These are phyloP conservation scores for Abelmoschus esculentus DNA, from an alignment of 345 rosid species.

Conservation along the genomic window DNA sequence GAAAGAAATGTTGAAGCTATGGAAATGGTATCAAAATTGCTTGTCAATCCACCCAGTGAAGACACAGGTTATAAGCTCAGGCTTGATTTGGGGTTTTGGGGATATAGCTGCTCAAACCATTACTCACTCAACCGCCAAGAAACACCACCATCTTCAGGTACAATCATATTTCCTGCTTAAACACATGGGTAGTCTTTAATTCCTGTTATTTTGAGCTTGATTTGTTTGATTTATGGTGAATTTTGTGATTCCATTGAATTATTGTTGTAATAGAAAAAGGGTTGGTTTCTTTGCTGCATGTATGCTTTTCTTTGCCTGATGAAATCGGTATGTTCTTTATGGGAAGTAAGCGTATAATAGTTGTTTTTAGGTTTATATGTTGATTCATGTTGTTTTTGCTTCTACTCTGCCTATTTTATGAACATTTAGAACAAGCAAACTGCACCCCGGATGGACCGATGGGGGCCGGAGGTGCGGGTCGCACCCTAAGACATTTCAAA, in stretches of 20 bases:
- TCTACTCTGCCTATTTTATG: background rate
- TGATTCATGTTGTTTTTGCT: background rate
- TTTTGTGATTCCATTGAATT: background rate
- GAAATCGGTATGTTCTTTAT: background rate
- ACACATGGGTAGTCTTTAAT: background rate
- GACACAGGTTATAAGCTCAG: constrained; percentile 37
- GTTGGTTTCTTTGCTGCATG: background rate
- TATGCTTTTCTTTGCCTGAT: background rate
- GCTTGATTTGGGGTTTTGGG: constrained; percentile 39
- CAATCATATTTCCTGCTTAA: background rate
- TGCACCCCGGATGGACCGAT: no score
- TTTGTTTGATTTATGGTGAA: background rate
- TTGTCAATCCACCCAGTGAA: constrained; percentile 33
- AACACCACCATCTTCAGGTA: constrained; percentile 19
- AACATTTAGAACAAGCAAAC: background rate
- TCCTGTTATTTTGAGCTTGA: background rate
- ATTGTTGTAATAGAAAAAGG: background rate
- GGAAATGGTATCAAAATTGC: constrained; percentile 40
- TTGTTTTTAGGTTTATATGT: background rate
- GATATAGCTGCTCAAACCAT: constrained; percentile 39
- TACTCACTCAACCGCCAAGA: constrained; percentile 18
- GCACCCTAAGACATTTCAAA: no score
- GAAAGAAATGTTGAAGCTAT: constrained; percentile 22
- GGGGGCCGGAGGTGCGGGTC: no score
- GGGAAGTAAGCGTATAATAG: background rate